Percentiles rank a stretch among this genome's conserved stretches.
phyloP scores from a whole-genome alignment of 371 early-diverging fungal species.

The Syncephalastrum contaminatum region DNA sequence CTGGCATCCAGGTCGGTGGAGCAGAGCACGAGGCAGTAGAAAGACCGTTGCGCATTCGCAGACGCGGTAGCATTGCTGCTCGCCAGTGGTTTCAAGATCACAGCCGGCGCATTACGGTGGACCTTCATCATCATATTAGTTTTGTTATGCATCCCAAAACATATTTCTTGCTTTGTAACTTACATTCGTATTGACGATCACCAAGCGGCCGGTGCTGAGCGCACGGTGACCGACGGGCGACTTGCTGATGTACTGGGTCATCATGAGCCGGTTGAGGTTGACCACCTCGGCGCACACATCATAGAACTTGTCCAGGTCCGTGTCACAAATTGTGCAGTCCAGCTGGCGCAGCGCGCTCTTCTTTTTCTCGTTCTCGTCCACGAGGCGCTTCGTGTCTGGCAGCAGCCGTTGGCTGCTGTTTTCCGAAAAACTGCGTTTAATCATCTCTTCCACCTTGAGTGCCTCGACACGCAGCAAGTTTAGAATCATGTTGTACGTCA shows the following conservation, averaged over 20 bases:
- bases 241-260: conserved; percentile 56
- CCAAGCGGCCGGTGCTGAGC: conserved; percentile 67
- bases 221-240: conserved; percentile 65
- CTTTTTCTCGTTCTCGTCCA: conserved; percentile 59
- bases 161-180: not conserved
- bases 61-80: conserved; percentile 15
- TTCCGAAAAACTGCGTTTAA: conserved; percentile 97
- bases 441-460: conserved; percentile 97
- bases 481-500: conserved; percentile 99
- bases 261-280: conserved; percentile 55
- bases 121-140: conserved; percentile 21
- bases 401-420: conserved; percentile 77
- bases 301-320: conserved; percentile 76
- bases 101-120: conserved; percentile 67
- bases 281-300: conserved; percentile 62
- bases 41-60: conserved; percentile 45
- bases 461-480: conserved; percentile 97
- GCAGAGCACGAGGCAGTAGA: conserved; percentile 46
- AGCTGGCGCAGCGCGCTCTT: conserved; percentile 62
- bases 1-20: conserved; percentile 24
- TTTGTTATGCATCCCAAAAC: too few species aligned
- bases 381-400: conserved; percentile 69
- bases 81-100: conserved; percentile 58
- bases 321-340: conserved; percentile 83
- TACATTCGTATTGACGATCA: conserved; percentile 71